phyloP scores from a whole-genome alignment of 345 rosid genomes.

The Linum trigynum region DNA sequence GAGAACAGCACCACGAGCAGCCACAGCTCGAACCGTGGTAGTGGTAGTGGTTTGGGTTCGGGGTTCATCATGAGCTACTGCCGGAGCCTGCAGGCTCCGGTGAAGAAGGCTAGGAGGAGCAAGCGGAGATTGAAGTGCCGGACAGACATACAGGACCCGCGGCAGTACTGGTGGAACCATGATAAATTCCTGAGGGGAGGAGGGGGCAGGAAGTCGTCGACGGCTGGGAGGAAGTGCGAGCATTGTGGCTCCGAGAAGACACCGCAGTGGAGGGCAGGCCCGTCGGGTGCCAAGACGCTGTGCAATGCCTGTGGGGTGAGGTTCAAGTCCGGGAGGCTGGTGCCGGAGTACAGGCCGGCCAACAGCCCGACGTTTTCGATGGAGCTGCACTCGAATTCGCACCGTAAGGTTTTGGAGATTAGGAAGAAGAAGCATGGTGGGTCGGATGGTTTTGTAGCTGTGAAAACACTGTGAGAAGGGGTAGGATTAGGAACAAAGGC shows the following conservation, averaged over 20 bases:
- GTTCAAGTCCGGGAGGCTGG: constrained; percentile 72
- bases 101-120: constrained; percentile 44
- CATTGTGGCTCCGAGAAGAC: constrained; percentile 81
- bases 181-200: constrained; percentile 16
- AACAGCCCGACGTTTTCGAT: constrained; percentile 59
- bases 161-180: constrained; percentile 22
- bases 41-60: not conserved
- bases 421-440: constrained; percentile 44
- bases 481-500: constrained; percentile 5
- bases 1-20: constrained; percentile 48
- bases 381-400: constrained; percentile 70
- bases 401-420: constrained; percentile 73
- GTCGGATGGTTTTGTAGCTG: constrained; percentile 7
- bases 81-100: constrained; percentile 34
- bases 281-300: constrained; percentile 64
- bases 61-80: constrained; percentile 31
- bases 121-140: constrained; percentile 40
- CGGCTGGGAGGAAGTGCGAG: constrained; percentile 63
- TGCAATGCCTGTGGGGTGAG: constrained; percentile 90
- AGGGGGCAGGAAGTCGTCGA: constrained; percentile 13
- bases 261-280: constrained; percentile 91
- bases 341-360: constrained; percentile 78
- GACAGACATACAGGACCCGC: constrained; percentile 15
- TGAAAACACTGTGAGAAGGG: constrained; percentile 40
- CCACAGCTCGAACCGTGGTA: constrained; percentile 10